Base-by-base conservation (phyloP, 108 stramenopile genomes). In the Chaetoceros tenuissimus region DNA sequence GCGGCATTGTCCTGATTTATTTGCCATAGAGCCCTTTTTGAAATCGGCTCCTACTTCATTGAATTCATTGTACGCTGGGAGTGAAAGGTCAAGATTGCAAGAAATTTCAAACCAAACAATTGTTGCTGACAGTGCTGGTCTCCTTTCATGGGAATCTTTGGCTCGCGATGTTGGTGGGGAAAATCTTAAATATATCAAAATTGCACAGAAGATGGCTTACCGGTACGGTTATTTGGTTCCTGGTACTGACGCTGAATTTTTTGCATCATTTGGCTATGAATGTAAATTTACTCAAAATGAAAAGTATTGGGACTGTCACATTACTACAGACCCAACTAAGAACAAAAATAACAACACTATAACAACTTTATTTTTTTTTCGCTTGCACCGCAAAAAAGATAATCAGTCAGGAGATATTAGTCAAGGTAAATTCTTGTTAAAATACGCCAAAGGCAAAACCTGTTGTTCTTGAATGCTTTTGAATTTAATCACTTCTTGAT, bases 121-220 rank as follows among this genome's bases (percentile, higher is more conserved):
- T 31, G 18, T 23, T 22, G 51, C 18, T 26, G 23, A 2, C 21
- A 26, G 18, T 51, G 24, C 24, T 23, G 22, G 21, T 18, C 20
- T 22, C 0, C 51, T 23, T 17, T 45, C 55, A 43, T 57, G 55
- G 55, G 40, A 57, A 27, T n/a, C 31, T 1, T 40, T 57, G n/a
- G 22, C 45, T 20, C n/a, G 21, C 18, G 40, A 3, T 47, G 55
- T 44, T 21, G 20, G 40, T 18, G 40, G n/a, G 18, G 34, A 45
- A 40, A 27, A 57, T 43, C 18, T 21, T 18, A 47, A 57, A 46
- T 57, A 57, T 40, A 47, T 57, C 28, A 22, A 44, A 44, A 57
- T 57, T 27, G 55, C 55, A 45, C 30, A 46, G 45, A 45, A 43
- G 45, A 44, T 57, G 40, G 40, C 40, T 21, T 17, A 18, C n/a